These are phyloP conservation scores for Phytophthora nicotianae DNA, from an alignment of 352 stramenopile genomes.

Conservation along the genomic window DNA sequence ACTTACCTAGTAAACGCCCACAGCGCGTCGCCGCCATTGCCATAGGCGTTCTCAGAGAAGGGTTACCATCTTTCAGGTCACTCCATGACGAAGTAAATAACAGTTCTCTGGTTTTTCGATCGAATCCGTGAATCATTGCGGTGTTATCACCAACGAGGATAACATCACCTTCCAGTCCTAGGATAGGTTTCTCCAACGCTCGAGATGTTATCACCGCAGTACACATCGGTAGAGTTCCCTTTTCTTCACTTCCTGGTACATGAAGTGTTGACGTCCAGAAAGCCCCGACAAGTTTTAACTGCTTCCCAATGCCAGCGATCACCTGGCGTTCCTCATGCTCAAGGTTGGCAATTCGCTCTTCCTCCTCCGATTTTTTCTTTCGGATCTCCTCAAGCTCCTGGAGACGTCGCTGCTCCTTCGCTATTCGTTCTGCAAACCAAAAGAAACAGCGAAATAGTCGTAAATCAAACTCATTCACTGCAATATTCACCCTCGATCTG, in stretches of 20 bases:
- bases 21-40: constrained; percentile 32
- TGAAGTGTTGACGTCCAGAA: constrained; percentile 52
- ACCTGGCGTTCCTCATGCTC: constrained; percentile 42
- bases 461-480: background rate
- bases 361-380: constrained; percentile 35
- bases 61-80: background rate
- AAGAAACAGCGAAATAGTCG: background rate
- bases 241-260: constrained; percentile 6
- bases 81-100: constrained; percentile 31
- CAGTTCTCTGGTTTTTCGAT: constrained; percentile 25
- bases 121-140: constrained; percentile 37
- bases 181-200: constrained; percentile 36
- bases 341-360: constrained; percentile 46
- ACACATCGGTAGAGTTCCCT: constrained; percentile 28
- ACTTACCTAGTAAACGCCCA: constrained; percentile 34
- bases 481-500: background rate
- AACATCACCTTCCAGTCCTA: constrained; percentile 36
- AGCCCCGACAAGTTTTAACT: constrained; percentile 50
- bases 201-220: constrained; percentile 28
- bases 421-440: constrained; percentile 39
- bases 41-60: constrained; percentile 18
- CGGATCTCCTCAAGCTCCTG: constrained; percentile 39
- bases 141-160: constrained; percentile 45
- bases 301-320: constrained; percentile 47
- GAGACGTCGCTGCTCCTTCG: constrained; percentile 37